Evolutionary conservation across 208 protist species (phyloP).

Genomic region (Trypanosoma avium): DNA sequence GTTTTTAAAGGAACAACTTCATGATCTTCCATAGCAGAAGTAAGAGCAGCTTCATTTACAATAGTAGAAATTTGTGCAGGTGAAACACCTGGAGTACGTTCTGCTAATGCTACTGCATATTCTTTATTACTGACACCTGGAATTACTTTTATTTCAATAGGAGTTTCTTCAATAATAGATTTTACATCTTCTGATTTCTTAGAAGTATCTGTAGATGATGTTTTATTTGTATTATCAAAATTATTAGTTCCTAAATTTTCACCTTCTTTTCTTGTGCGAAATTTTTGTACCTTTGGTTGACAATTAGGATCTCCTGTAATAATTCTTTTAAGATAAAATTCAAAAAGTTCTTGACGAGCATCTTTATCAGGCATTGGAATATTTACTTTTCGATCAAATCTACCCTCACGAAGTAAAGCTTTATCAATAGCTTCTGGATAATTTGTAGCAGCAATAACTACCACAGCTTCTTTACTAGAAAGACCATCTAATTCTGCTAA

Average conservation of each 20-base stretch:
- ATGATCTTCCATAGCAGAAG: slow-evolving; percentile 73
- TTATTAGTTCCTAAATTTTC: slow-evolving; percentile 32
- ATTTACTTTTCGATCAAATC: slow-evolving; percentile 92
- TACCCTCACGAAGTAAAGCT: slow-evolving; percentile 90
- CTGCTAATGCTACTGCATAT: slow-evolving; percentile 70
- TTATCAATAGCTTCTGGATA: slow-evolving; percentile 96
- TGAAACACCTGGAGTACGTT: slow-evolving; percentile 91
- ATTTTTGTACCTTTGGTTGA: slow-evolving; percentile 79
- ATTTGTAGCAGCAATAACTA: slow-evolving; percentile 98
- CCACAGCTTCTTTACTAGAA: slow-evolving; percentile 90
- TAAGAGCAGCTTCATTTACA: slow-evolving; percentile 96
- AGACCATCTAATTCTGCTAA: slow-evolving; percentile 96
- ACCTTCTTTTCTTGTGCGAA: slow-evolving; percentile 58
- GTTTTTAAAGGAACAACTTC: slow-evolving; percentile 73
- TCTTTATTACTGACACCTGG: slow-evolving; percentile 81
- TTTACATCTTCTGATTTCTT: slow-evolving; percentile 23
- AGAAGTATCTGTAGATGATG: neutral
- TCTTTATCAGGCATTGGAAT: slow-evolving; percentile 90
- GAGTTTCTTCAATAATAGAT: slow-evolving; percentile 33
- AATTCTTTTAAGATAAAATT: slow-evolving; percentile 86
- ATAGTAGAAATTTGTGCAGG: slow-evolving; percentile 97
- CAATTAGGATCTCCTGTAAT: slow-evolving; percentile 87
- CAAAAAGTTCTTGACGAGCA: slow-evolving; percentile 88
- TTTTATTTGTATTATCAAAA: too few species aligned
- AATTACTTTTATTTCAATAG: slow-evolving; percentile 60